These are phyloP conservation scores for Rhizopogon roseolus DNA, from an alignment of 768 basidiomycete genomes.

Conservation along the genomic window DNA sequence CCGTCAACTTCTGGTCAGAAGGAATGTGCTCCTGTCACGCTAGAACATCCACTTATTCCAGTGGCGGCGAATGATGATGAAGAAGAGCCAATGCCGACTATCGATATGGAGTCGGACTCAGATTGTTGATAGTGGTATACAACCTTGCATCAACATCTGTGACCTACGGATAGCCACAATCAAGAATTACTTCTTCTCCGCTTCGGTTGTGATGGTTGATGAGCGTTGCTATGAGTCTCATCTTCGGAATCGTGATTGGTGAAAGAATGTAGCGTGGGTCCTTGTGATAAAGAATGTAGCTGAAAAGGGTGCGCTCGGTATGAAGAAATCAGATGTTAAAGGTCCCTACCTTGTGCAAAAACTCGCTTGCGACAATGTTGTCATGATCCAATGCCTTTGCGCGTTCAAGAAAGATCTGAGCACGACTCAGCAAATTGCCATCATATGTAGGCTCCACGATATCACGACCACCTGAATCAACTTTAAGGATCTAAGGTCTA, in stretches of 20 bases:
- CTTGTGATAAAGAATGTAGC: constrained; percentile 18
- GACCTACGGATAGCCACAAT: not conserved
- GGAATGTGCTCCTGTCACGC: not conserved
- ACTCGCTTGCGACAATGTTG: constrained; percentile 46
- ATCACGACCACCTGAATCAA: not conserved
- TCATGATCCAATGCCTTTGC: constrained; percentile 55
- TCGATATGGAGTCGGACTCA: constrained; percentile 78
- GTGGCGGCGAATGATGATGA: constrained; percentile 36
- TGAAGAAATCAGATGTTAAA: constrained; percentile 7
- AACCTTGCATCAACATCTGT: not conserved
- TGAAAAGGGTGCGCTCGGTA: not conserved
- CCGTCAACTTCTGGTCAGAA: not conserved
- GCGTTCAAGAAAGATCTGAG: constrained; percentile 63
- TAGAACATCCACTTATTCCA: not conserved
- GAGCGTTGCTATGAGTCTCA: not conserved
- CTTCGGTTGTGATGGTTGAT: constrained; percentile 5
- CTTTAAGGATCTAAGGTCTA: not conserved
- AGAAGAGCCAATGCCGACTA: constrained; percentile 73
- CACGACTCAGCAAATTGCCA: constrained; percentile 40
- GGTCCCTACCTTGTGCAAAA: constrained; percentile 46
- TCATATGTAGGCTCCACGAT: constrained; percentile 7
- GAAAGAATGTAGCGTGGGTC: not conserved
- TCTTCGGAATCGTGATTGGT: not conserved
- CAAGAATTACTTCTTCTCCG: not conserved
- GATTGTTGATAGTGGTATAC: constrained; percentile 28